Base-by-base conservation (phyloP, 108 stramenopile genomes). In the Nitzschia putrida region DNA sequence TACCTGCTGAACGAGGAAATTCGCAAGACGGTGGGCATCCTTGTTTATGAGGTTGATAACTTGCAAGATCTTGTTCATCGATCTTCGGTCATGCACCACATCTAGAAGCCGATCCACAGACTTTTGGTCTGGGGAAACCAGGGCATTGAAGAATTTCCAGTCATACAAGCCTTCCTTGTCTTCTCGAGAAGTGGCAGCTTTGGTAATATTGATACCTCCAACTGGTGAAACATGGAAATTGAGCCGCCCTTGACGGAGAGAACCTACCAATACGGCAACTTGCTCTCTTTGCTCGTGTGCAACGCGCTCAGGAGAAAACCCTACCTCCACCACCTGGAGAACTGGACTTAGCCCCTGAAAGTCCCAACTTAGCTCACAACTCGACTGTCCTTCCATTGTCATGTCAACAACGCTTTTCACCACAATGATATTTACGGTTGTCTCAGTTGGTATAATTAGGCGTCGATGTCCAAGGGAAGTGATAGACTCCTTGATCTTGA, bases 131-230 rank as follows among this genome's bases (percentile, higher is more conserved):
- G 94, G 94, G 0, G 88, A 88, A 23, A 95, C 91, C 8, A 95
- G 55, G 2, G 94, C 94, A 68, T 92, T 93, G 84, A 95, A 95
- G 61, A 95, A 95, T 59, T 89, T 88, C 89, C 89, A 93, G 65
- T 90, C 89, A 61, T 87, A 93, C 7, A 93, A 67, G 11, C 87
- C 84, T 61, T 89, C 87, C 73, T 86, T 87, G 57, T 94, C 80
- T 55, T 93, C 89, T 20, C 93, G 81, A 49, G 85, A 80, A 11
- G 93, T 94, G 2, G 77, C 85, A 10, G 93, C 90, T 65, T 91
- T 86, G 45, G 80, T 83, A 40, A 94, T 87, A 10, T 78, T 77
- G 50, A 95, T 84, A 8, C 94, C 94, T 29, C 94, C 94, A 20
- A 95, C 90, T 52, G 89, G 74, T 24, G 91, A 93, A 43, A 95